Base-by-base conservation (phyloP, 2,329 filamentous ascomycete genomes). In the Alternaria ventricosa region DNA sequence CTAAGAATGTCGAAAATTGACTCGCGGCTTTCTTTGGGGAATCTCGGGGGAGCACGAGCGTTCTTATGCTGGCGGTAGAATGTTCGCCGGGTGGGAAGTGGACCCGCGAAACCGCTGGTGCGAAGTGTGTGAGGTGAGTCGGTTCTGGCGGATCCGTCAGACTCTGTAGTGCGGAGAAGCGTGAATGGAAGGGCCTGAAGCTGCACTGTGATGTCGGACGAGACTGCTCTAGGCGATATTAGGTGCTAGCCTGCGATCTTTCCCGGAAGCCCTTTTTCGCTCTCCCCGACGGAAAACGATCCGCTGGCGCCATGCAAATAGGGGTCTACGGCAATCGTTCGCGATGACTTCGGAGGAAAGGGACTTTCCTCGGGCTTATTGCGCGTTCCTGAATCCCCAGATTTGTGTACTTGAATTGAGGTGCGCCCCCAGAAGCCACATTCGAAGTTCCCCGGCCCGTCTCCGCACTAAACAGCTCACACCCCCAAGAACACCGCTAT, bases 271-370 rank as follows among this genome's bases (percentile, higher is more conserved):
- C 23, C 25, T 33, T 36, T 63, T 43, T 58, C 49, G 44, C 28
- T 50, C 60, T 72, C 25, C 50, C 71, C 71, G 71, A 65, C 71
- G 71, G 71, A 28, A 68, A 73, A 73, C 49, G 41, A 47, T 43
- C 60, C 54, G 63, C 49, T 60, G 43, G 47, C 51, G 55, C 56
- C 43, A 43, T n/a, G 20, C 28, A 33, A 41, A 46, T 36, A 54
- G 23, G 50, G 36, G 46, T 22, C 36, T 22, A 65, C 71, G 71
- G 71, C 55, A 13, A 68, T 70, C 43, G 33, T 44, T 72, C 70
- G 70, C 70, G 20, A 18, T 53, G 57, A 59, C 43, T 63, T 73
- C 71, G 71, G 65, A 56, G 25, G n/a, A 22, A 23, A 22, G 53
- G 69, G 71, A 73, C 64, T 62, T 71, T 51, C 18, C 59, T 73